A percentile compares a stretch with the other conserved stretches of the same genome.
These are phyloP conservation scores for Geotrichum phurueaensis DNA, from an alignment of 1,139 yeast genomes.

Conservation along the genomic window DNA sequence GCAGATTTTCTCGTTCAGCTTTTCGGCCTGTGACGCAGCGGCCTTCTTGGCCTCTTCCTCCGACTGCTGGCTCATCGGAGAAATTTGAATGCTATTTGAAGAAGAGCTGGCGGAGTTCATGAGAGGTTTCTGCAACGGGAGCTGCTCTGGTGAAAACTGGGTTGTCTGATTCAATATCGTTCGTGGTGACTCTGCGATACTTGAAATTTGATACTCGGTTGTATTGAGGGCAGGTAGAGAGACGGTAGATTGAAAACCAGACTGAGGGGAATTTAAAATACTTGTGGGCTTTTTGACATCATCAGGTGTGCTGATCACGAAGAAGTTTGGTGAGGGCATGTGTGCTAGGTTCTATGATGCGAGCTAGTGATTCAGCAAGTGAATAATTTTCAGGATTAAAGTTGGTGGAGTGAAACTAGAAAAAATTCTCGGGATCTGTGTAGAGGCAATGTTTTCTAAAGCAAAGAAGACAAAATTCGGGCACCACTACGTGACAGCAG, in stretches of 20 bases:
- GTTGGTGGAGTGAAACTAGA: not conserved
- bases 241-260: not conserved
- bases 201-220: not conserved
- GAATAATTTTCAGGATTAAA: not conserved
- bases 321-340: conserved; percentile 6
- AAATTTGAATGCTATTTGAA: not conserved
- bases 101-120: not conserved
- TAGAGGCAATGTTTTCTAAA: not conserved
- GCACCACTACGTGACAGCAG: not conserved
- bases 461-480: not conserved
- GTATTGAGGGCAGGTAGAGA: not conserved
- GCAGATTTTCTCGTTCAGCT: conserved; percentile 17
- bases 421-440: not conserved
- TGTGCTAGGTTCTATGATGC: not conserved
- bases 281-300: conserved; percentile 4
- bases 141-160: not conserved
- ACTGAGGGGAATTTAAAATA: conserved; percentile 1
- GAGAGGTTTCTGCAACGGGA: not conserved
- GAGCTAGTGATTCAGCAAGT: not conserved
- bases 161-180: not conserved
- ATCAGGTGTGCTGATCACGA: not conserved
- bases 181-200: not conserved
- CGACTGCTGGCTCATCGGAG: not conserved
- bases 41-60: conserved; percentile 19
- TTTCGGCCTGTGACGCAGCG: conserved; percentile 14